Conservation (phyloP, 1,284 basidiomycete species). For the Mycena sp. region DNA sequence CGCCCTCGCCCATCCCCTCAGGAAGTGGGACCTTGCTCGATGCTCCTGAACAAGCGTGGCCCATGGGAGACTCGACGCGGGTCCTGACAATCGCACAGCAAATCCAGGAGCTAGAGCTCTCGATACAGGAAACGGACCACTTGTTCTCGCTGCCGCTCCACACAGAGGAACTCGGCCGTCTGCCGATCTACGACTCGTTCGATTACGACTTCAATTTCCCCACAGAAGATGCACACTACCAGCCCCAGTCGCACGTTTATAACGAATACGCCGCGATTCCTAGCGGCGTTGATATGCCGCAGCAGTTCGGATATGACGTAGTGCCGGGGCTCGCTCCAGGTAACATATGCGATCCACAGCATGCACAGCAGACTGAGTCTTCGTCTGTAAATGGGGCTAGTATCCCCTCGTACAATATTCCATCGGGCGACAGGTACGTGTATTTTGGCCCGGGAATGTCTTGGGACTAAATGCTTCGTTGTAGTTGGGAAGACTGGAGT, state of each 20-base stretch:
- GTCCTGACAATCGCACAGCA: not conserved
- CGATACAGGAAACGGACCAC: not conserved
- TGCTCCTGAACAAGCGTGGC: too few species aligned
- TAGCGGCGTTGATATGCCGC: not conserved
- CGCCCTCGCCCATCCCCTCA: not conserved
- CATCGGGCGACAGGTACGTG: too few species aligned
- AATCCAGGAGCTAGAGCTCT: slow-evolving; percentile 5
- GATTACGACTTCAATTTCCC: not conserved
- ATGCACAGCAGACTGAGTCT: too few species aligned
- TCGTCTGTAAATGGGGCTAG: too few species aligned
- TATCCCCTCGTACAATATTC: too few species aligned
- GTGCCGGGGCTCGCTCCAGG: too few species aligned
- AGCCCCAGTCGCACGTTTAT: too few species aligned
- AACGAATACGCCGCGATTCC: not conserved
- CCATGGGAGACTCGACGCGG: too few species aligned
- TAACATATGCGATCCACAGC: too few species aligned
- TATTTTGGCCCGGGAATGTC: too few species aligned
- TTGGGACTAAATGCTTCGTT: not conserved
- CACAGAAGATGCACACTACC: too few species aligned
- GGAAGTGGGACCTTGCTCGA: not conserved
- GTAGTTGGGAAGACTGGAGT: not conserved
- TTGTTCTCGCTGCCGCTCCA: slow-evolving; percentile 14
- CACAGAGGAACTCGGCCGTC: slow-evolving; percentile 18
- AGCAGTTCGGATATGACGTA: not conserved
- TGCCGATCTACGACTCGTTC: slow-evolving; percentile 21